Evolutionary conservation across 805 yeast species (phyloP), one percentile per base, ranked within the genome.

Genomic region (Gaillardinia entomophila): DNA sequence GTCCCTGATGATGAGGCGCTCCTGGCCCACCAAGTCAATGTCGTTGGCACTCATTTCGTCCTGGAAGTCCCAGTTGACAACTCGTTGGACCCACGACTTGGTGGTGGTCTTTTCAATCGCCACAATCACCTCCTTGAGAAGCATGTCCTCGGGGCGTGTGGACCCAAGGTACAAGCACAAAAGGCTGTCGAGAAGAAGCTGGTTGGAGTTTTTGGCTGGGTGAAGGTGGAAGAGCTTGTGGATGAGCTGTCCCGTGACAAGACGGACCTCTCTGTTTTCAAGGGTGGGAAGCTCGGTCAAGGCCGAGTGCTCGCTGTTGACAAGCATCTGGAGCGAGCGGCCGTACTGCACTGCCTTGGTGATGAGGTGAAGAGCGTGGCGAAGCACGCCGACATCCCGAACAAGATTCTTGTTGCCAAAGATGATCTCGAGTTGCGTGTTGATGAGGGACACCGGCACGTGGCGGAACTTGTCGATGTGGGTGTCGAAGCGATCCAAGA

Each of bases 381-480:
- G 62, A 42, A 84, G 46, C n/a, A 74, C 62, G 0, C 38, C 36
- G 2, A 46, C 52, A 17, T 66, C 42, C 11, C 43, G 40, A 1
- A 74, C 46, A 82, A 87, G 82, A 23, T 50, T 43, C 6, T 51
- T 42, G 27, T 53, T 53, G 1, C 61, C 60, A 18, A 82, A 59
- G 8, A 81, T 46, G 3, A 73, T 84, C 49, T 83, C 88, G 19
- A 82, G 48, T 38, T 82, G 85, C 0, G 90, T 62, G 41, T 80
- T 77, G 11, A 81, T 37, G 33, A 78, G 60, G 5, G 66, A 42
- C 6, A 48, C 44, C 3, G 81, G 71, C 4, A 77, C 62, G 5
- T 35, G 26, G 10, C 49, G 30, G 13, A 53, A 40, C 1, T 30
- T 33, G n/a, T 42, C 40, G 20, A 60, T 37, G 3, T 45, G 32